Conservation (phyloP, 1,284 basidiomycete species). For the Cutaneotrichosporon cavernicola region DNA sequence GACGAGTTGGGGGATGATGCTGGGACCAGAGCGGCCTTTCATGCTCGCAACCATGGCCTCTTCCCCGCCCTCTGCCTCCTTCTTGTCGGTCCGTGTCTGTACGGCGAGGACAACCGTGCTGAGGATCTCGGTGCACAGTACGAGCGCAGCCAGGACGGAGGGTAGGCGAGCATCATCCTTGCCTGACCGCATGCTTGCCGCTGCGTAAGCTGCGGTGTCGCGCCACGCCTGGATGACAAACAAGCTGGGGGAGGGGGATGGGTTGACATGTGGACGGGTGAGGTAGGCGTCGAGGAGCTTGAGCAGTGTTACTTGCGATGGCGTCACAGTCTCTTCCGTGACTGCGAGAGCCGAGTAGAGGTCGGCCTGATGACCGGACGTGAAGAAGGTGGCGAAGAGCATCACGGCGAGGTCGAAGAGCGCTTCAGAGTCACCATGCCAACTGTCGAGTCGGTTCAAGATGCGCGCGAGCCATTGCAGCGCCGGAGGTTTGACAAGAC, state of each 20-base stretch:
- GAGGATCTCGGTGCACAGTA: constrained; percentile 66
- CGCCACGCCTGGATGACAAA: constrained; percentile 31
- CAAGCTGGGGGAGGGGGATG: constrained; percentile 13
- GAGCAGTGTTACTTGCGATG: constrained; percentile 77
- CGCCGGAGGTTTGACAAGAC: constrained; percentile 26
- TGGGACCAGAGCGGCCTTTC: constrained; percentile 40
- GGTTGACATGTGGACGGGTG: constrained; percentile 33
- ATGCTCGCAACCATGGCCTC: constrained; percentile 33
- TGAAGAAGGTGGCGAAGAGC: constrained; percentile 54
- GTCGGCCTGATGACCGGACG: constrained; percentile 36
- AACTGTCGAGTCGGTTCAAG: constrained; percentile 59
- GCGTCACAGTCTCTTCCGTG: constrained; percentile 68
- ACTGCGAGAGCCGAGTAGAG: constrained; percentile 17
- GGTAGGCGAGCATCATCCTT: constrained; percentile 46
- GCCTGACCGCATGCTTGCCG: constrained; percentile 29
- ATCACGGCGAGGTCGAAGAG: constrained; percentile 72
- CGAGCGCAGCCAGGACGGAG: constrained; percentile 72
- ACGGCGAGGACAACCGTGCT: constrained; percentile 53
- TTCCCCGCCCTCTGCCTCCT: constrained; percentile 20
- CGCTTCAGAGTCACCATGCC: constrained; percentile 63
- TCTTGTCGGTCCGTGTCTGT: constrained; percentile 14
- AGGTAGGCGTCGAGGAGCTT: constrained; percentile 80
- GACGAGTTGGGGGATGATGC: constrained; percentile 61
- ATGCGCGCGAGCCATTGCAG: constrained; percentile 54
- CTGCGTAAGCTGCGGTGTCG: constrained; percentile 31